These are phyloP conservation scores for Pueraria montana DNA, from an alignment of 306 rosid species.

Conservation along the genomic window DNA sequence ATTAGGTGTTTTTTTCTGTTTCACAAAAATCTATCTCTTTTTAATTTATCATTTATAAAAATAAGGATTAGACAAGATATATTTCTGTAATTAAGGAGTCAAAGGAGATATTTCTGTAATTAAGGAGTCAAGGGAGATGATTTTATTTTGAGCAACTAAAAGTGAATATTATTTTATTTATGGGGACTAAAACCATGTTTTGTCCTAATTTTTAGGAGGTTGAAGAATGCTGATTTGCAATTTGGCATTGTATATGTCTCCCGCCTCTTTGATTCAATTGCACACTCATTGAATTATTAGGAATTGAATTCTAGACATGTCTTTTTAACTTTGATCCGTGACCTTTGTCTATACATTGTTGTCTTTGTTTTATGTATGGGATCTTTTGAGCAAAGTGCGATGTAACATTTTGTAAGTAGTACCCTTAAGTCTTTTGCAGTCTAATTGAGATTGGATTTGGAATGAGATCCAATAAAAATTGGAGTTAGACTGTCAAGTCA, in stretches of 20 bases:
- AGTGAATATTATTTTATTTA: background rate
- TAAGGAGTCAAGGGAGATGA: background rate
- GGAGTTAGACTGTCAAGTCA: conserved; percentile 19
- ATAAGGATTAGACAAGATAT: background rate
- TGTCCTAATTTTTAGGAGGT: background rate
- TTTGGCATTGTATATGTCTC: background rate
- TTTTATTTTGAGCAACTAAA: background rate
- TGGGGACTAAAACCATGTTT: background rate
- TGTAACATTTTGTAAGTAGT: background rate
- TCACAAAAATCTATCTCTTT: background rate
- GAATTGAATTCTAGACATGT: conserved; percentile 15
- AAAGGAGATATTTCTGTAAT: background rate
- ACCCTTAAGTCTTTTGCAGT: background rate
- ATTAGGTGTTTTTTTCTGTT: background rate
- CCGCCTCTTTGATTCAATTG: background rate
- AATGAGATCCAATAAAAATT: conserved; percentile 28
- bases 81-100: background rate
- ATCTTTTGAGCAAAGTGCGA: conserved; percentile 31
- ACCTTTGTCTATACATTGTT: conserved; percentile 40
- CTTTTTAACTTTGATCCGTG: conserved; percentile 16
- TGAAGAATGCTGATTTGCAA: background rate
- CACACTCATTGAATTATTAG: background rate
- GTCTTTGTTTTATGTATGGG: conserved; percentile 31
- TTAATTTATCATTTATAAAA: background rate
- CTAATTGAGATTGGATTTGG: conserved; percentile 23